Evolutionary conservation across 2,329 filamentous ascomycete genomes (phyloP), one percentile per base, ranked within the genome.

Genomic region (Curvularia hawaiiensis): DNA sequence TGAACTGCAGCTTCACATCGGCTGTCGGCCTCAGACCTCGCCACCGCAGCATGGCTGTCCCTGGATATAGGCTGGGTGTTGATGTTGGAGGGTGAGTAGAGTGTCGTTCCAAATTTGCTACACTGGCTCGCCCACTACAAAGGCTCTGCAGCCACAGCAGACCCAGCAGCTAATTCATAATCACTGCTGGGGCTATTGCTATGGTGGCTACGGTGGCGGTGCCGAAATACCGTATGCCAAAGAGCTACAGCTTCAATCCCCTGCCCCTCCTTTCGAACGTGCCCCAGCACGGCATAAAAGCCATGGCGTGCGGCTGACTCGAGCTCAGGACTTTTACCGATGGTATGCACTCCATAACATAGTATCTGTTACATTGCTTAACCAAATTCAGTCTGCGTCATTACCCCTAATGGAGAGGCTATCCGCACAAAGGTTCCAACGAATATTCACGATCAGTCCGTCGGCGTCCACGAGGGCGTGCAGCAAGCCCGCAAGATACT

Each of bases 391-490:
- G 54, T 82, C 46, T 82, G 75, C 61, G 79, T 80, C 28, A 78
- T 82, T 56, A 79, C 79, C 3, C 79, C 80, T 1, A 63, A 74
- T 18, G 79, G 79, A 20, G 70, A 78, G 57, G 78, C 77, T 1
- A 73, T 80, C 12, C 73, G 80, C 39, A 78, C 79, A 26, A 82
- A 82, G 63, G 78, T 80, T 5, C 79, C 75, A 9, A 80, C 80
- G 8, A 80, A 80, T 14, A 73, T 74, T 7, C 65, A 71, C 12
- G 79, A 82, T 58, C 80, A 82, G 67, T 82, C 79, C 47, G 75
- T 81, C 20, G 79, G 79, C 4, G 79, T 82, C 52, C 75, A 78
- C 39, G 68, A 81, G 33, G 80, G 79, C 18, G 80, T 82, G 47
- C 52, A 64, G 1, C 79, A 81, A 59, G 79, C 76, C 2, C 75